Base-by-base conservation (phyloP, 805 yeast genomes). In the Ogataea paraovalis region DNA sequence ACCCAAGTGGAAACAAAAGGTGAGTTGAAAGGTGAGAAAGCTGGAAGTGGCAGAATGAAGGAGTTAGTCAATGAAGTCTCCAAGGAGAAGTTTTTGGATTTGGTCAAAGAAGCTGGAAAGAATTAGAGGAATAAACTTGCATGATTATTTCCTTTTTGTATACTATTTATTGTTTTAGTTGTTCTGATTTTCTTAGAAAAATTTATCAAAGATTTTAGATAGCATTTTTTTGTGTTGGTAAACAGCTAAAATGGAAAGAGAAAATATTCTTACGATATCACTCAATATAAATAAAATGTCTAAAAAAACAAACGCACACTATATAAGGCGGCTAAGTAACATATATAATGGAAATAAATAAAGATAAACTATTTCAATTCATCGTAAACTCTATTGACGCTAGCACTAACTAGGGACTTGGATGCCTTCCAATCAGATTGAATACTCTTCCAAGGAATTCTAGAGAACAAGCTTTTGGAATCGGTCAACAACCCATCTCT, bases 21-120 rank as follows among this genome's bases (percentile, higher is more conserved):
- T 45, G 85, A 78, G 52, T 65, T 80, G 2, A 69, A 69, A 13
- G 81, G 74, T 19, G 55, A 60, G 46, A 61, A 46, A 38, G 69
- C 66, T 22, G 79, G 75, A 43, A 71, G 65, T 44, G 64, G 68
- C 56, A 80, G 62, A 70, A 77, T 75, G 64, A 71, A 76, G 56
- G 84, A 84, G 55, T 79, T 82, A 50, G 64, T 83, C 50, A 83
- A 81, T 38, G 96, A 90, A 58, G 76, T 91, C 45, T 85, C 96
- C 4, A 92, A 91, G 65, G 96, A 90, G 62, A 87, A 82, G 64
- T 91, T 91, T 61, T 76, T 91, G 66, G 96, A 90, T 66, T 73
- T 91, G 65, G 94, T 91, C 33, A 85, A 83, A 65, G 85, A 85
- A 39, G 90, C 90, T 2, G 91, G 86, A 45, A 76, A 78, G 43